Evolutionary conservation across 768 basidiomycete species (phyloP).

Genomic region (Kwoniella sp.): DNA sequence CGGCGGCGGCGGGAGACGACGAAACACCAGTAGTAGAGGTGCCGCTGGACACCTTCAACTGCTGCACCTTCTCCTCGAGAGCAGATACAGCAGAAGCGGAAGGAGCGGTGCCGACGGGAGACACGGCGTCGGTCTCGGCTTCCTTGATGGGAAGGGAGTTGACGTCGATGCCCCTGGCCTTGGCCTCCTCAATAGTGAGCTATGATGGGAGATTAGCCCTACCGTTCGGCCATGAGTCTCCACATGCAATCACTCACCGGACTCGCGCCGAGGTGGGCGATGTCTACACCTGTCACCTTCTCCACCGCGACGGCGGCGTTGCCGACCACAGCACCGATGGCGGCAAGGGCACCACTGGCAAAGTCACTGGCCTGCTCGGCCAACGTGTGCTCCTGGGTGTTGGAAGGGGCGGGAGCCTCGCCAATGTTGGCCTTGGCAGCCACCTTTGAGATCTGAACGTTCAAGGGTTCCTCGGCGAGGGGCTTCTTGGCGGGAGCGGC

Average conservation of each 20-base stretch:
- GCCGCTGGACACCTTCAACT: constrained; percentile 21
- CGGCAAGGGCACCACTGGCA: constrained; percentile 34
- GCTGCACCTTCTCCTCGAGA: constrained; percentile 35
- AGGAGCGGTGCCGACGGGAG: constrained; percentile 27
- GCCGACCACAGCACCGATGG: constrained; percentile 31
- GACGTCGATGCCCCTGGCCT: constrained; percentile 41
- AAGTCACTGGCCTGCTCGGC: constrained; percentile 29
- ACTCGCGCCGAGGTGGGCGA: constrained; percentile 33
- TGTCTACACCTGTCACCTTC: constrained; percentile 44
- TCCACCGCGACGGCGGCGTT: constrained; percentile 37
- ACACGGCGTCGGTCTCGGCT: constrained; percentile 26
- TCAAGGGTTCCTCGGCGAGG: constrained; percentile 16
- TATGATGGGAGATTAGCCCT: constrained; percentile 13
- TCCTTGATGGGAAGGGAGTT: constrained; percentile 30
- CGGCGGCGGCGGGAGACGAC: background rate
- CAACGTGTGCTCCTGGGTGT: constrained; percentile 14
- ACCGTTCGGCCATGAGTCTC: background rate
- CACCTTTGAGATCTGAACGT: constrained; percentile 30
- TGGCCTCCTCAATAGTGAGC: constrained; percentile 46
- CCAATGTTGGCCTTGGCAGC: constrained; percentile 37
- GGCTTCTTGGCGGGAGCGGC: constrained; percentile 5
- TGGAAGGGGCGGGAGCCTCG: constrained; percentile 20
- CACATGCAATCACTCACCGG: constrained; percentile 34
- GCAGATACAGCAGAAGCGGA: constrained; percentile 30
- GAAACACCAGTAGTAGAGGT: constrained; percentile 4